Percentiles rank a stretch among this genome's conserved stretches.
Conservation (phyloP, 306 rosid genomes). For the Vigna nakashimae region DNA sequence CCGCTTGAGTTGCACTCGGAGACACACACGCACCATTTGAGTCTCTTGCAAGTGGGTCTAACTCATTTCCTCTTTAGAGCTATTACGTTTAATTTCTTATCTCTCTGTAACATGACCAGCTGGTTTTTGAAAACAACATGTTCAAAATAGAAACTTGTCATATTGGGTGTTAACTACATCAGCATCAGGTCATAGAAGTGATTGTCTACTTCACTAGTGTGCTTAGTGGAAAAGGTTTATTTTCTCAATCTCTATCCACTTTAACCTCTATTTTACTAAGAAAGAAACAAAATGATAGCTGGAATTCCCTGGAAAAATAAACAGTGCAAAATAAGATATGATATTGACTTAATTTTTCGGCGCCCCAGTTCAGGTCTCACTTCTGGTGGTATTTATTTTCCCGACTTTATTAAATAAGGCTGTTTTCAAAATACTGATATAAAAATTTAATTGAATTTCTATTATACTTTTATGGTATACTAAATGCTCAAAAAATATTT, state of each 20-base stretch:
- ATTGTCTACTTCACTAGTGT: neutral
- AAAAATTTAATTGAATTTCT: too few species aligned
- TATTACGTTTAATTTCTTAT: neutral
- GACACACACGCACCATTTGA: neutral
- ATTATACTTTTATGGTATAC: too few species aligned
- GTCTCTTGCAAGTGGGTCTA: slow-evolving; percentile 23
- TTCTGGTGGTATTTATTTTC: neutral
- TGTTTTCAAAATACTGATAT: too few species aligned
- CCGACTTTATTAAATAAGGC: too few species aligned
- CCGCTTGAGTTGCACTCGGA: neutral
- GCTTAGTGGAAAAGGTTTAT: neutral
- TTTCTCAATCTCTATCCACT: neutral
- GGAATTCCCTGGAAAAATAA: neutral
- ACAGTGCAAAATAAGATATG: neutral
- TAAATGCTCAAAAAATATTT: too few species aligned
- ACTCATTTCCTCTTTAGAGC: neutral
- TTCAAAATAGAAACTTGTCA: too few species aligned
- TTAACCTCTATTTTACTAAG: neutral
- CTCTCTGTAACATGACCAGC: neutral
- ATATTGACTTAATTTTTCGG: neutral
- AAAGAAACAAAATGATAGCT: slow-evolving; percentile 25
- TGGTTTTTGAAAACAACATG: neutral
- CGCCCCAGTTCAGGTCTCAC: neutral
- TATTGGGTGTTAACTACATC: too few species aligned
- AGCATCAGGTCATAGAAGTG: neutral